Base-by-base conservation (phyloP, 164 flowering plant genomes). In the Umbellularia californica region DNA sequence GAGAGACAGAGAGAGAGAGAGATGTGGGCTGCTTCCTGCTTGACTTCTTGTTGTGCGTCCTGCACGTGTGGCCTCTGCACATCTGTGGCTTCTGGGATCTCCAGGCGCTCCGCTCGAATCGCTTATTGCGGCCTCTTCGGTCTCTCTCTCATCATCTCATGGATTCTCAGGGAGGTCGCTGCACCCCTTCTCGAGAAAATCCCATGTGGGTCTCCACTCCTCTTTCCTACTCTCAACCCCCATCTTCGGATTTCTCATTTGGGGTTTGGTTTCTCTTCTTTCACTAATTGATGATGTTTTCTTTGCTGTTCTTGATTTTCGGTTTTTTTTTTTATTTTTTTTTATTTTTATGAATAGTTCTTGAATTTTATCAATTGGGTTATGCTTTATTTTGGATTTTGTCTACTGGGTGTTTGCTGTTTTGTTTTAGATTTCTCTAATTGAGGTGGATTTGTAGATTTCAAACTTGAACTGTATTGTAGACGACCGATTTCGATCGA, bases 51-150 rank as follows among this genome's bases (percentile, higher is more conserved):
- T 52, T 73, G 69, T 65, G 50, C 75, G 9, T 7, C 70, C 15
- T 41, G 33, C 35, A 73, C 75, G n/a, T 73, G 75, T 41, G 75
- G 75, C 12, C 75, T 73, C 33, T 73, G 75, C 69, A 64, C 69
- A 2, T 73, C 75, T 10, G 75, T 65, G 70, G 75, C 63, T 5
- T 73, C 69, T 30, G 75, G 75, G 19, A 47, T 73, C 70, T 65
- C 75, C 6, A 9, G 58, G 14, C 68, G 58, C 51, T 73, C 75
- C 2, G 75, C 75, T 22, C 41, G 75, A 25, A 25, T 73, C 33
- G 75, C 70, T 50, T 73, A 73, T 62, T 73, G 75, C 47, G 75
- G 75, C 41, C 75, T 73, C 70, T 73, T 73, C 64, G 75, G 69
- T 50, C 70, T 73, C 23, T 65, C 68, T 41, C 75, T 73, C 70